Evolutionary conservation across 2,329 filamentous ascomycete species (phyloP).

Genomic region (Diaporthe caulivora): DNA sequence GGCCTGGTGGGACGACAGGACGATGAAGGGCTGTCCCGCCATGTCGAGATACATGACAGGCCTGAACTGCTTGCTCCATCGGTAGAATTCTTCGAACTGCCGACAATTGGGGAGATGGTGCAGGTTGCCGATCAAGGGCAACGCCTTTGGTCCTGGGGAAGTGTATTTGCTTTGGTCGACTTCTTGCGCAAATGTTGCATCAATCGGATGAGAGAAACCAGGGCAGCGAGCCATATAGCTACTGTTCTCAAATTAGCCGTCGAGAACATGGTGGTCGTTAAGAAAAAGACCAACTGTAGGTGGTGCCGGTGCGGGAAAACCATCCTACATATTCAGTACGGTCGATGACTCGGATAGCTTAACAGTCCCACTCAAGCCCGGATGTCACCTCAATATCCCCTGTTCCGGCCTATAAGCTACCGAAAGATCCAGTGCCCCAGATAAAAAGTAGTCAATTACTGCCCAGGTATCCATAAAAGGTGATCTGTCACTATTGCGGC

Average conservation of each 20-base stretch:
- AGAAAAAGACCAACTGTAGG: neutral
- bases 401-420: neutral
- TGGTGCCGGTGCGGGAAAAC: neutral
- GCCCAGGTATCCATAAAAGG: neutral
- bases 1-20: neutral
- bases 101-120: neutral
- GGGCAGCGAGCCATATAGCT: neutral
- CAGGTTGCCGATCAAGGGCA: conserved; percentile 5
- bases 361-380: neutral
- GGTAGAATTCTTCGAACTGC: neutral
- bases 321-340: neutral
- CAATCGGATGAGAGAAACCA: neutral
- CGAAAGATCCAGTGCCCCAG: neutral
- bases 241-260: neutral
- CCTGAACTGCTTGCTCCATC: neutral
- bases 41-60: conserved; percentile 7
- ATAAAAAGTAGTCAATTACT: neutral
- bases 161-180: neutral
- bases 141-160: neutral
- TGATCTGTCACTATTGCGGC: neutral
- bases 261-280: neutral
- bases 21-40: neutral
- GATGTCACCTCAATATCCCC: neutral
- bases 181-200: neutral
- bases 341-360: neutral